phyloP scores from a whole-genome alignment of 2,329 filamentous ascomycete species.

The Xenoacremonium recifei region DNA sequence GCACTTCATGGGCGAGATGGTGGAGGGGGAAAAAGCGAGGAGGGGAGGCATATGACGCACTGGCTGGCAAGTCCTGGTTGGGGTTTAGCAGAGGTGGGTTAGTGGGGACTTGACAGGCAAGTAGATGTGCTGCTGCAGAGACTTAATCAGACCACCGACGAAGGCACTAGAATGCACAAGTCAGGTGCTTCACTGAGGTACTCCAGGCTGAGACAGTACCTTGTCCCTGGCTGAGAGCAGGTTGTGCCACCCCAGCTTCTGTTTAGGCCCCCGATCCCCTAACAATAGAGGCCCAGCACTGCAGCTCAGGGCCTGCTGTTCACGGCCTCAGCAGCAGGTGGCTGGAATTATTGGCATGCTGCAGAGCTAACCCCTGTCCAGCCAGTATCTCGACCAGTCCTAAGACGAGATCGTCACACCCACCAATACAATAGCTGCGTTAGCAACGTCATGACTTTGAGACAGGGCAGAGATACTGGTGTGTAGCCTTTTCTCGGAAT shows the following conservation, averaged over 20 bases:
- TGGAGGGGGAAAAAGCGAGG: constrained; percentile 11
- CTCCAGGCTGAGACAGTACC: neutral
- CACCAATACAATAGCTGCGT: too few species aligned
- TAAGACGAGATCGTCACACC: too few species aligned
- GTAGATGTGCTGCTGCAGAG: neutral
- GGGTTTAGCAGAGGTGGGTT: neutral
- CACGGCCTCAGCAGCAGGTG: too few species aligned
- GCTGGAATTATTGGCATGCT: too few species aligned
- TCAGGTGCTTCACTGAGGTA: neutral
- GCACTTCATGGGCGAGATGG: constrained; percentile 18
- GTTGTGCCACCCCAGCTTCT: neutral
- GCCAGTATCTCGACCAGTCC: too few species aligned
- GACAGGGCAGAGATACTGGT: too few species aligned
- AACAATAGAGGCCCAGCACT: too few species aligned
- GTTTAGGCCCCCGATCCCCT: too few species aligned
- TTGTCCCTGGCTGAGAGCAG: neutral
- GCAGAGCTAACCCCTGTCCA: too few species aligned
- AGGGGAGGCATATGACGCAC: constrained; percentile 21
- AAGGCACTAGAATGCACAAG: neutral
- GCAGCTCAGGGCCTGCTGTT: too few species aligned
- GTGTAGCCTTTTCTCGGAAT: too few species aligned
- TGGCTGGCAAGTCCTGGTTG: constrained; percentile 17
- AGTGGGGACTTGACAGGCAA: neutral
- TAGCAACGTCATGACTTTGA: too few species aligned
- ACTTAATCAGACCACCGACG: neutral